These are phyloP conservation scores for Eustoma russellianum DNA, from an alignment of 257 asterid genomes.

Conservation along the genomic window DNA sequence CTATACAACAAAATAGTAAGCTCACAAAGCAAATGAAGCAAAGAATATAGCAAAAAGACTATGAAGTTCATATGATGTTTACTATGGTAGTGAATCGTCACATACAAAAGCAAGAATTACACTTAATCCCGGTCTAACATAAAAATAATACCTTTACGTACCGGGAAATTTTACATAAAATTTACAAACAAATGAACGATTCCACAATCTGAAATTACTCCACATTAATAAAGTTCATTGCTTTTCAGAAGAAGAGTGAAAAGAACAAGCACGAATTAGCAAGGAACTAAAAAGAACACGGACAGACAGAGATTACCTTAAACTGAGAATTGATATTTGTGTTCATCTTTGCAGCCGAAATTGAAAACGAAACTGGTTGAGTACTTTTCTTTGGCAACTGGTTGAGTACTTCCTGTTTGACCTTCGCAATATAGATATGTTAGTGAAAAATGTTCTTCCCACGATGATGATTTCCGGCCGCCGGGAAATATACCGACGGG, in stretches of 20 bases:
- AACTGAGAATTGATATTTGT: constrained; percentile 9
- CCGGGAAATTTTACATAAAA: not conserved
- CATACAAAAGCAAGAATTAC: not conserved
- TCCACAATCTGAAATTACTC: not conserved
- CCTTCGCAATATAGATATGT: too few relatives aligned
- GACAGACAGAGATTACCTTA: constrained; percentile 10
- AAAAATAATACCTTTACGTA: not conserved
- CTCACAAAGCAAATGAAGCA: not conserved
- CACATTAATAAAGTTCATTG: not conserved
- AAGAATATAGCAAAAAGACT: not conserved
- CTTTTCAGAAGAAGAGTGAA: not conserved
- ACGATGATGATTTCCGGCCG: too few relatives aligned
- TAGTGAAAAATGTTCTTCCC: too few relatives aligned
- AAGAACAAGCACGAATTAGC: too few relatives aligned
- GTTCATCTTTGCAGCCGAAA: constrained; percentile 19
- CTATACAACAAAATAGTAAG: constrained; percentile 21
- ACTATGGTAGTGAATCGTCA: constrained; percentile 53
- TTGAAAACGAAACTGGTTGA: too few relatives aligned
- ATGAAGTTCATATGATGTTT: not conserved
- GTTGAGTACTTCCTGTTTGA: too few relatives aligned
- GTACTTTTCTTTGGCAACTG: too few relatives aligned
- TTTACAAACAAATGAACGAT: too few relatives aligned
- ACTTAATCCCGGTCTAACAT: not conserved
- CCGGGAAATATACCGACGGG: too few relatives aligned
- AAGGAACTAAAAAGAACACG: not conserved